Percentiles rank a stretch among this genome's conserved stretches.
Evolutionary conservation across 2,329 filamentous ascomycete genomes (phyloP).

Genomic region (Paradendryphiella salina): DNA sequence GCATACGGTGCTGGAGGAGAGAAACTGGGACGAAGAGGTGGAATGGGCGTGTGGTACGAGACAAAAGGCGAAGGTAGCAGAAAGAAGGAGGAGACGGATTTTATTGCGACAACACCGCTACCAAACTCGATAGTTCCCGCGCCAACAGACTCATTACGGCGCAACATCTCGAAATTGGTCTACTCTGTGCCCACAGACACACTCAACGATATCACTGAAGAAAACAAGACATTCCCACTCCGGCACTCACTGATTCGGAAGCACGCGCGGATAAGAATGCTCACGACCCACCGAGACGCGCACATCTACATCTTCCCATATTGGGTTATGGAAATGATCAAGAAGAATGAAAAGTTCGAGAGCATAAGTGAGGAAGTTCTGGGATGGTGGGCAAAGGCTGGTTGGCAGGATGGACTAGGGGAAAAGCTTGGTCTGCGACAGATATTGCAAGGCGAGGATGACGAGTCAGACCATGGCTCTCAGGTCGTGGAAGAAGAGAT

Average conservation of each 20-base stretch:
- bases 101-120: constrained; percentile 76
- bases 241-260: constrained; percentile 75
- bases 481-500: constrained; percentile 57
- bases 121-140: constrained; percentile 60
- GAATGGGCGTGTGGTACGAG: constrained; percentile 87
- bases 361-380: constrained; percentile 89
- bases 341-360: constrained; percentile 77
- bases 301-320: constrained; percentile 93
- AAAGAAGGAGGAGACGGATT: constrained; percentile 92
- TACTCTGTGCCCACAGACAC: constrained; percentile 87
- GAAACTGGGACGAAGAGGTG: constrained; percentile 68
- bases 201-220: constrained; percentile 78
- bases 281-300: constrained; percentile 83
- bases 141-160: constrained; percentile 66
- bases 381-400: constrained; percentile 93
- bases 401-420: constrained; percentile 81
- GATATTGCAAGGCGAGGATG: constrained; percentile 59
- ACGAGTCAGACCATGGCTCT: constrained; percentile 43
- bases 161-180: constrained; percentile 75
- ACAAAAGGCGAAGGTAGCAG: constrained; percentile 75
- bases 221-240: constrained; percentile 71
- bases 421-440: constrained; percentile 75
- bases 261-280: constrained; percentile 76
- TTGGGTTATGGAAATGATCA: constrained; percentile 86
- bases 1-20: constrained; percentile 58